Evolutionary conservation across 768 basidiomycete species (phyloP), one percentile per base, ranked within the genome.

Genomic region (Gloeophyllum trabeum): DNA sequence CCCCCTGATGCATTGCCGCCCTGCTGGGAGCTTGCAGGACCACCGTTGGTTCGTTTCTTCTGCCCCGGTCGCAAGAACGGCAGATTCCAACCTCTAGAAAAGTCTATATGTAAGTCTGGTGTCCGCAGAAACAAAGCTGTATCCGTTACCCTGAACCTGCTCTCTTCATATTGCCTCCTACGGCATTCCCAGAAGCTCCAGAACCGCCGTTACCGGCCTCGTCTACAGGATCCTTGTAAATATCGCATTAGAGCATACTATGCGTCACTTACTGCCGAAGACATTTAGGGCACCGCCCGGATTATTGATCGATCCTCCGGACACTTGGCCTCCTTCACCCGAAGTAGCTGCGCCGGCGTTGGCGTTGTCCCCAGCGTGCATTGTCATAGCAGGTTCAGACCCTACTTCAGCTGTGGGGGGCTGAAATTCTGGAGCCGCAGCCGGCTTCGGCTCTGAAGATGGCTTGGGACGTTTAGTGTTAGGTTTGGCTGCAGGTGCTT

Each of bases 1-100:
- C 47, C 44, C 14, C 49, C 47, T 12, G 45, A 13, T 32, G 47
- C 26, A 46, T 51, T 51, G n/a, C 46, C 43, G 47, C 47, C 39
- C 44, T 46, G 23, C 44, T 4, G 41, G 22, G 30, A 13, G n/a
- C n/a, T n/a, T n/a, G n/a, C n/a, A n/a, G n/a, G n/a, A n/a, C n/a
- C n/a, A n/a, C n/a, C n/a, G n/a, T n/a, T n/a, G n/a, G n/a, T n/a
- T n/a, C n/a, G n/a, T n/a, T n/a, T n/a, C n/a, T n/a, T n/a, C n/a
- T n/a, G n/a, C n/a, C n/a, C n/a, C n/a, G n/a, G n/a, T n/a, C n/a
- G n/a, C n/a, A n/a, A n/a, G n/a, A n/a, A n/a, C n/a, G n/a, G n/a
- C n/a, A n/a, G n/a, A n/a, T n/a, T n/a, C n/a, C n/a, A n/a, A n/a
- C n/a, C n/a, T n/a, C n/a, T n/a, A n/a, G n/a, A n/a, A n/a, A n/a